Percentiles rank a stretch among this genome's conserved stretches.
These are phyloP conservation scores for Podila epigama DNA, from an alignment of 192 early-diverging fungal species.

Conservation along the genomic window DNA sequence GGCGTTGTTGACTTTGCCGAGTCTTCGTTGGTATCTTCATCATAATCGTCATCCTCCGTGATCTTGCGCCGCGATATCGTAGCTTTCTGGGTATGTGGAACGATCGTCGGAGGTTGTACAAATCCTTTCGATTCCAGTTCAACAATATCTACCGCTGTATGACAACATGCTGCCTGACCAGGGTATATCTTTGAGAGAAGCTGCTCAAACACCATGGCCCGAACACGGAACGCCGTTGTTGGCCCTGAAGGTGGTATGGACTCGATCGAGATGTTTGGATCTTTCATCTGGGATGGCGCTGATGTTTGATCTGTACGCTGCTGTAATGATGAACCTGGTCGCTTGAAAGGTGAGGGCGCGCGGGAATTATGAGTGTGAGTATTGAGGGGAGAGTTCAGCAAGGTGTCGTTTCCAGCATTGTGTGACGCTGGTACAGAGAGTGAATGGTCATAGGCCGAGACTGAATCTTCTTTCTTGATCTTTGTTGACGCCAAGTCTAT, in stretches of 20 bases:
- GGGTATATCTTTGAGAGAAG: constrained; percentile 67
- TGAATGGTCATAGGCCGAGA: constrained; percentile 19
- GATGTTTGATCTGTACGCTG: background rate
- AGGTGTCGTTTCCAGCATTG: constrained; percentile 20
- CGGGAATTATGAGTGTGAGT: constrained; percentile 27
- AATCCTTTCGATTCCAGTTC: constrained; percentile 17
- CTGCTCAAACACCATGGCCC: constrained; percentile 82
- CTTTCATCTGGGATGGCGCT: background rate
- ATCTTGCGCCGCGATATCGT: constrained; percentile 7
- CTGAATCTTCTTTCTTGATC: constrained; percentile 36
- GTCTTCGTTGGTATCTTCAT: constrained; percentile 20
- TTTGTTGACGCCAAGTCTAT: constrained; percentile 7
- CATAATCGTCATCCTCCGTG: constrained; percentile 49
- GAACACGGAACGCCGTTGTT: constrained; percentile 70
- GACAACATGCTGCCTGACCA: constrained; percentile 45
- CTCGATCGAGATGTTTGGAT: background rate
- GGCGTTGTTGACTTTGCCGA: too few relatives aligned
- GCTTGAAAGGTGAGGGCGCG: constrained; percentile 10
- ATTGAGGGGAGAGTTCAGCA: constrained; percentile 17
- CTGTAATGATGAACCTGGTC: constrained; percentile 9
- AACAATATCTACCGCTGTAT: constrained; percentile 37
- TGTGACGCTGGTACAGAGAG: constrained; percentile 13
- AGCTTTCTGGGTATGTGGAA: background rate
- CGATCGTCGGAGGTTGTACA: background rate
- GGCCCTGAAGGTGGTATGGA: constrained; percentile 27